A percentile compares a stretch with the other conserved stretches of the same genome.
These are phyloP conservation scores for Dendrobium nobile DNA, from an alignment of 106 monocot genomes.

Conservation along the genomic window DNA sequence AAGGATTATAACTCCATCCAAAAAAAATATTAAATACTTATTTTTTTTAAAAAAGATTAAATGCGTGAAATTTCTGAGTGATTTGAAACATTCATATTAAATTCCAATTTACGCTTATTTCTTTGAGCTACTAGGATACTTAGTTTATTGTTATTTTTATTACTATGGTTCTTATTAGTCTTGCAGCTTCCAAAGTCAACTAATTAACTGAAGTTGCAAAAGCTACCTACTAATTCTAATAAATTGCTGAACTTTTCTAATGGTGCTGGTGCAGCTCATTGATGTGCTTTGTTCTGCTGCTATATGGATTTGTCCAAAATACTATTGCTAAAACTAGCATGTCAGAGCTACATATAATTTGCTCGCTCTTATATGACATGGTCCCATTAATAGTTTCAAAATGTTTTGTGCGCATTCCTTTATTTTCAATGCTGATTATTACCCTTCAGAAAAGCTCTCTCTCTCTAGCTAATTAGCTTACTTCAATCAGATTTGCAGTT, in stretches of 20 bases:
- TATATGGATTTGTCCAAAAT: background rate
- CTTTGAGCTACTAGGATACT: background rate
- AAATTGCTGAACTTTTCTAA: background rate
- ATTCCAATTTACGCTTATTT: background rate
- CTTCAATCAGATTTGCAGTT: constrained; percentile 5
- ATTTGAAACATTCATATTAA: background rate
- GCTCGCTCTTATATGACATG: background rate
- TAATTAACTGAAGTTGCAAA: background rate
- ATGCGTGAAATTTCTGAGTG: background rate
- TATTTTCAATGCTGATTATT: background rate
- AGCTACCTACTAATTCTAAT: background rate
- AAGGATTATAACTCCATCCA: too few species aligned
- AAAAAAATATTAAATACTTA: too few species aligned
- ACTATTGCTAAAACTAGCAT: background rate
- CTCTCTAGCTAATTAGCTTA: background rate
- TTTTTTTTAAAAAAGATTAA: too few species aligned
- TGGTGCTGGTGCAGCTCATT: background rate
- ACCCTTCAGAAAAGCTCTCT: background rate
- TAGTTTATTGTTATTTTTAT: background rate
- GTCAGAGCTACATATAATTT: background rate
- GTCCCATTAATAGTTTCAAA: background rate
- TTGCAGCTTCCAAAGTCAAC: background rate
- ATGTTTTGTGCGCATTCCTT: background rate
- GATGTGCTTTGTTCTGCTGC: background rate
- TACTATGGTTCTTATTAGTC: background rate